Evolutionary conservation across 2,329 filamentous ascomycete species (phyloP), one percentile per base, ranked within the genome.

Genomic region (Colletotrichum euphorbiae): DNA sequence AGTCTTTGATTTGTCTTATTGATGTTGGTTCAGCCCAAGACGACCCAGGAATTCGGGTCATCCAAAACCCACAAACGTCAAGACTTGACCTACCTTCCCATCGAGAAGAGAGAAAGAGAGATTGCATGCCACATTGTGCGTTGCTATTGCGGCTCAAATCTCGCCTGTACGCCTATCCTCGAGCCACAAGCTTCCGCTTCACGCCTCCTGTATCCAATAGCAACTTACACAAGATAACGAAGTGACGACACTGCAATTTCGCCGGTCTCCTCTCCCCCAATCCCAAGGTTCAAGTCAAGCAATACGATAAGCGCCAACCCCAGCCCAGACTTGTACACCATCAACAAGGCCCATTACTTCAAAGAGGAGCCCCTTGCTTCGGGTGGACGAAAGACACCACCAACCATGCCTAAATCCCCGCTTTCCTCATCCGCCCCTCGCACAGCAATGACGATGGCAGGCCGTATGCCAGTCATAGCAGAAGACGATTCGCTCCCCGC

Each of bases 381-480:
- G 11, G 36, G 36, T 38, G 13, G 11, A 11, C 9, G 11, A 38
- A 38, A 38, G 11, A 50, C n/a, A 40, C 31, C 15, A 50, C 15
- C 51, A 38, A 61, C 12, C 13, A 70, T 72, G 62, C 70, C 71
- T 68, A 71, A 72, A 61, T 33, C 65, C 55, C 31, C 62, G 51
- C 19, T 71, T 67, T 48, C 62, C 46, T 40, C 71, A 69, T 48
- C 64, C 28, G 70, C 67, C 68, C 7, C 28, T 28, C 70, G 76
- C 56, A 71, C 73, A 52, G 73, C 74, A 48, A 70, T 75, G 54
- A 66, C 69, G 56, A 71, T 70, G 69, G 71, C 76, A 55, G 74
- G 75, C 38, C 73, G 74, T 42, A 76, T 82, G 74, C 79, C 80
- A 19, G 74, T 79, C 61, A 79, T 81, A 62, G 74, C 74, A 33